A percentile compares a stretch with the other conserved stretches of the same genome.
phyloP scores from a whole-genome alignment of 495 filamentous ascomycete genomes.

The Penicillium longicatenatum region DNA sequence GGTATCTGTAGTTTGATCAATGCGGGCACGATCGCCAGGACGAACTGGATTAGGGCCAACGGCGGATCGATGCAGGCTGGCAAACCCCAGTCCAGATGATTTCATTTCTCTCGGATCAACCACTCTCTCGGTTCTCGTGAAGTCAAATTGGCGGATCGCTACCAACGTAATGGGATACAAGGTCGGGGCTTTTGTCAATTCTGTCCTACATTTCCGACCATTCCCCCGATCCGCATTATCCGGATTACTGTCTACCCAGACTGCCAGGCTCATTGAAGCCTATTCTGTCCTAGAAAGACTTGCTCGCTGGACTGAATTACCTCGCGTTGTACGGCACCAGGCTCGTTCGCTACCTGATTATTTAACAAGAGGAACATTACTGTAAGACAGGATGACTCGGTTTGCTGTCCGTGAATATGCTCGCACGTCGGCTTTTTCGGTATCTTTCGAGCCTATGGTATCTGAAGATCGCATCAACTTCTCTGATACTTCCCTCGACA shows the following conservation, averaged over 20 bases:
- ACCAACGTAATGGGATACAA: slow-evolving; percentile 6
- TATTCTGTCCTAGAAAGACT: slow-evolving; percentile 2
- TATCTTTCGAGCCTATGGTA: slow-evolving; percentile 10
- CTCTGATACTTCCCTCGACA: slow-evolving; percentile 5
- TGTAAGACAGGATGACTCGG: slow-evolving; percentile 1
- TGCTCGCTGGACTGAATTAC: background rate
- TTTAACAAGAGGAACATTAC: slow-evolving; percentile 14
- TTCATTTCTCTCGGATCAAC: background rate
- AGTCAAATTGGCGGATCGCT: background rate
- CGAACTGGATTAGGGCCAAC: slow-evolving; percentile 6
- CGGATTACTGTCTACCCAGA: background rate
- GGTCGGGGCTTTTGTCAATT: slow-evolving; percentile 4
- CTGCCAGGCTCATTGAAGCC: slow-evolving; percentile 3
- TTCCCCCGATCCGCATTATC: background rate
- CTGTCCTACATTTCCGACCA: slow-evolving; percentile 6
- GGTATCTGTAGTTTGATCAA: background rate
- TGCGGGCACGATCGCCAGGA: background rate
- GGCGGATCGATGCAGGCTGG: slow-evolving; percentile 12
- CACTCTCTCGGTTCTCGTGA: background rate
- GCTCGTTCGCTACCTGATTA: slow-evolving; percentile 5
- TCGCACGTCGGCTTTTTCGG: slow-evolving; percentile 1
- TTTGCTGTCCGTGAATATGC: slow-evolving; percentile 6
- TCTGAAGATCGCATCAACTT: slow-evolving; percentile 7
- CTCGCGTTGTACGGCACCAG: slow-evolving; percentile 12
- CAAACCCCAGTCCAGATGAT: background rate